Conservation (phyloP, 495 filamentous ascomycete species). For the Podospora didyma region DNA sequence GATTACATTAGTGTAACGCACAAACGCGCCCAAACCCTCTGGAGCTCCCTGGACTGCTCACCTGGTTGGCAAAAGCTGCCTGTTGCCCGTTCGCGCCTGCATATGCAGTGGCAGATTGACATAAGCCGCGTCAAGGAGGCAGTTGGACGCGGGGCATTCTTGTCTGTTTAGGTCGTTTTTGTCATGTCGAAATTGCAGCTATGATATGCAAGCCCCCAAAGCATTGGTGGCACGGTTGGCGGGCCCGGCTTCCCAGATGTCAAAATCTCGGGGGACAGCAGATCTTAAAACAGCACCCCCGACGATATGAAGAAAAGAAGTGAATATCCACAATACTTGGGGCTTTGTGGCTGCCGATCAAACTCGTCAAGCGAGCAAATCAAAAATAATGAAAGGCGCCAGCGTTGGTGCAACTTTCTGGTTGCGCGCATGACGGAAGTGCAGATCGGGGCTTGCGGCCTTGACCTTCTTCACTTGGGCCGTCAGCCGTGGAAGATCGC, state of each 20-base stretch:
- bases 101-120: constrained; percentile 1
- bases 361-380: not conserved
- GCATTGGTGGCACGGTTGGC: constrained; percentile 1
- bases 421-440: too few relatives aligned
- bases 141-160: too few relatives aligned
- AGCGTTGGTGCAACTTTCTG: not conserved
- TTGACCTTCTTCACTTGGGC: too few relatives aligned
- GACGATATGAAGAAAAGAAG: constrained; percentile 8
- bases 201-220: not conserved
- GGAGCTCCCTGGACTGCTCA: not conserved
- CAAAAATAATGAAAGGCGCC: not conserved
- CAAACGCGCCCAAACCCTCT: not conserved
- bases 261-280: not conserved
- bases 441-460: too few relatives aligned
- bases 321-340: not conserved
- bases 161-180: not conserved
- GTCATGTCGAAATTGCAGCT: not conserved
- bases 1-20: not conserved
- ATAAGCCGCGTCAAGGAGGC: not conserved
- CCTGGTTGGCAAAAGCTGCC: not conserved
- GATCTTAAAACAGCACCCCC: constrained; percentile 19
- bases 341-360: not conserved
- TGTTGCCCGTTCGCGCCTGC: constrained; percentile 3
- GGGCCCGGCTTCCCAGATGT: constrained; percentile 2
- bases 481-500: too few relatives aligned